Percentiles rank a stretch among this genome's conserved stretches.
phyloP scores from a whole-genome alignment of 345 rosid species.

The Nephelium lappaceum region DNA sequence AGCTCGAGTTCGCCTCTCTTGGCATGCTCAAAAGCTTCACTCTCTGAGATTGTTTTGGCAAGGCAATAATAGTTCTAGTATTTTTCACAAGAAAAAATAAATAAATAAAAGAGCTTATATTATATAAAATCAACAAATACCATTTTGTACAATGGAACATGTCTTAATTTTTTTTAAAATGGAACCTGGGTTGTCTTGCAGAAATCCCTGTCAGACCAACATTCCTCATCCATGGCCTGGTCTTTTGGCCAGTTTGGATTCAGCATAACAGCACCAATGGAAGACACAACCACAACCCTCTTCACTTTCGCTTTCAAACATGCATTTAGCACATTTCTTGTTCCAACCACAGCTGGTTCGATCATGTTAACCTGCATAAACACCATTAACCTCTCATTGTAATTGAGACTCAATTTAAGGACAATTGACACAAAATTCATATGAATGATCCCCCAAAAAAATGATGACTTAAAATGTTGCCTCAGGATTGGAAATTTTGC shows the following conservation, averaged over 20 bases:
- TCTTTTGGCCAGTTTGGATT: slow-evolving; percentile 46
- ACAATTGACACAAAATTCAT: too few relatives aligned
- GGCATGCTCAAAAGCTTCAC: slow-evolving; percentile 48
- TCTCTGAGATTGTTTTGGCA: slow-evolving; percentile 52
- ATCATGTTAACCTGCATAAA: slow-evolving; percentile 42
- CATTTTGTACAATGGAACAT: background rate
- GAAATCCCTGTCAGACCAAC: slow-evolving; percentile 45
- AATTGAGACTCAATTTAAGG: background rate
- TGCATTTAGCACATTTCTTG: slow-evolving; percentile 51
- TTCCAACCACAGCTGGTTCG: slow-evolving; percentile 48
- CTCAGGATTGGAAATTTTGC: slow-evolving; percentile 37
- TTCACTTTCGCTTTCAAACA: slow-evolving; percentile 47
- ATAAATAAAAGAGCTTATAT: background rate
- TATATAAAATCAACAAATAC: background rate
- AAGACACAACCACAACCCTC: slow-evolving; percentile 53
- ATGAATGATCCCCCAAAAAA: too few relatives aligned
- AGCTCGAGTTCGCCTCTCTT: slow-evolving; percentile 37
- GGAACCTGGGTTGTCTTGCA: slow-evolving; percentile 40
- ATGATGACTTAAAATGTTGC: slow-evolving; percentile 23
- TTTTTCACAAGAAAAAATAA: slow-evolving; percentile 10
- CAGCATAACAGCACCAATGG: slow-evolving; percentile 38
- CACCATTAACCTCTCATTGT: background rate
- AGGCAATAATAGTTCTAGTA: slow-evolving; percentile 31
- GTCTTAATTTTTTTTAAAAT: background rate
- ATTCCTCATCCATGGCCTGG: slow-evolving; percentile 38